Evolutionary conservation across 257 asterid genomes (phyloP).

Genomic region (Gentiana straminea): DNA sequence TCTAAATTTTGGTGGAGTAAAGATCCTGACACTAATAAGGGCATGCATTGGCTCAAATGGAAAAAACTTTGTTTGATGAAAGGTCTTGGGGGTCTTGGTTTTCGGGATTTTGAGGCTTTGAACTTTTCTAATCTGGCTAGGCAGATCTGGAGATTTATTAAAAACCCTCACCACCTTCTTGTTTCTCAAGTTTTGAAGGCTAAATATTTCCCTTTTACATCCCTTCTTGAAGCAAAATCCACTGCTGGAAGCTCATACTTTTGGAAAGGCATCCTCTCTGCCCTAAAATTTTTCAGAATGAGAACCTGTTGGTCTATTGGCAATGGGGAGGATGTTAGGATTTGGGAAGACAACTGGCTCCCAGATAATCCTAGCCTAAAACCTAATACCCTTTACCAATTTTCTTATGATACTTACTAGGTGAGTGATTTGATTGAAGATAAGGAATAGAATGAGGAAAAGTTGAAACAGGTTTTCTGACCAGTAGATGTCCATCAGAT

Average conservation of each 20-base stretch:
- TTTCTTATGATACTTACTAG: too few relatives aligned
- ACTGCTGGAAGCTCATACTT: background rate
- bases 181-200: background rate
- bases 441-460: too few relatives aligned
- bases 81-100: background rate
- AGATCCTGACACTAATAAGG: background rate
- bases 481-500: too few relatives aligned
- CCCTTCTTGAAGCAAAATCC: background rate
- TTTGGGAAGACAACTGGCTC: too few relatives aligned
- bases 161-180: background rate
- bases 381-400: too few relatives aligned
- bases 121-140: background rate
- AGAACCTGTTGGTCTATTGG: background rate
- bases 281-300: background rate
- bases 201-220: background rate
- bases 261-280: background rate
- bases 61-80: background rate
- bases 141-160: background rate
- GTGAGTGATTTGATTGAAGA: too few relatives aligned
- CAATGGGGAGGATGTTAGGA: background rate
- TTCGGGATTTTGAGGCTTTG: background rate
- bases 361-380: too few relatives aligned
- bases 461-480: too few relatives aligned
- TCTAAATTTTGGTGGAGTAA: background rate
- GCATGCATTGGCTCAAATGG: background rate